A percentile compares a stretch with the other conserved stretches of the same genome.
Conservation (phyloP, 352 stramenopile species). For the Phytopythium kandeliae region DNA sequence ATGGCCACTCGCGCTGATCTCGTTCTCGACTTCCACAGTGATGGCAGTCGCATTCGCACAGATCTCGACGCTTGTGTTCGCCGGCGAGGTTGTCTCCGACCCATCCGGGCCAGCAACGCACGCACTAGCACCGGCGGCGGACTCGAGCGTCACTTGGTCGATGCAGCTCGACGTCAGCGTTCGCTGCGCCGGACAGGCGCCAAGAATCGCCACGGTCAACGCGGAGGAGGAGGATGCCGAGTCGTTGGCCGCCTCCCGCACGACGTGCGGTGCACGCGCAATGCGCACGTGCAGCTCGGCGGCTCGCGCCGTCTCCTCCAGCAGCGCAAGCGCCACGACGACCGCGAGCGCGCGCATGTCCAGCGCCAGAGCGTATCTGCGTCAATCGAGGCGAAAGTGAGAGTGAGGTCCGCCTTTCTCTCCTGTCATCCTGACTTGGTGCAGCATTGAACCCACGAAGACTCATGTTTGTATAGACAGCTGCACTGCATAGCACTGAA, state of each 20-base stretch:
- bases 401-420: too few relatives aligned
- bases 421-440: too few relatives aligned
- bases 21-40: not conserved
- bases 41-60: not conserved
- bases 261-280: not conserved
- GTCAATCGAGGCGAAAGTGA: too few relatives aligned
- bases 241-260: not conserved
- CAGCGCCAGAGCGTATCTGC: too few relatives aligned
- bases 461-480: too few relatives aligned
- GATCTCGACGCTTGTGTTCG: not conserved
- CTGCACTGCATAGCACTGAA: too few relatives aligned
- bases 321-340: not conserved
- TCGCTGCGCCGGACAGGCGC: conserved; percentile 1
- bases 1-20: not conserved
- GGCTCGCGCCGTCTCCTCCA: not conserved
- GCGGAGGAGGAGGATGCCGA: not conserved
- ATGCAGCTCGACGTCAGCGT: conserved; percentile 2
- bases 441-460: too few relatives aligned
- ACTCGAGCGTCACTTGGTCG: not conserved
- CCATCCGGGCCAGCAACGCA: not conserved
- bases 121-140: not conserved
- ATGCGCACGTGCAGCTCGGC: not conserved
- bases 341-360: conserved; percentile 6
- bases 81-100: not conserved
- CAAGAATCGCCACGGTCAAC: not conserved